phyloP scores from a whole-genome alignment of 495 filamentous ascomycete species.

The Aspergillus cristatus region DNA sequence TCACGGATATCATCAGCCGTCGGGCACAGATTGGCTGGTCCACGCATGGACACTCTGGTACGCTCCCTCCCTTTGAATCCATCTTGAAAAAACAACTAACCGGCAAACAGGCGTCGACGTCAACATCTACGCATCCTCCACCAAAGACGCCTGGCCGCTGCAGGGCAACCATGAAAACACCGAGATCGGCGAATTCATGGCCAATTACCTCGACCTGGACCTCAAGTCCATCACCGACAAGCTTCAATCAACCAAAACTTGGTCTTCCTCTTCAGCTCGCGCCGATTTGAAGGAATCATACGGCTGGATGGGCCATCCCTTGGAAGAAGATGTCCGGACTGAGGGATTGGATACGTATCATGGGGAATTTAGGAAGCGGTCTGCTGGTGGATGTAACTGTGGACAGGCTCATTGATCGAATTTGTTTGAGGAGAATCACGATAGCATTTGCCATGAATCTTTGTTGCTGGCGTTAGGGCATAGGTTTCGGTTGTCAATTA shows the following conservation, averaged over 20 bases:
- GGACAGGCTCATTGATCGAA: conserved; percentile 22
- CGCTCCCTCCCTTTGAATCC: conserved; percentile 1
- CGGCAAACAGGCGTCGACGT: conserved; percentile 61
- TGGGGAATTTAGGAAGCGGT: conserved; percentile 40
- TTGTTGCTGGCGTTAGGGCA: too few relatives aligned
- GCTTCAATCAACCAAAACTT: conserved; percentile 47
- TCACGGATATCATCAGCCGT: conserved; percentile 77
- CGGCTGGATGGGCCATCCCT: conserved; percentile 36
- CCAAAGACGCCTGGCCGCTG: conserved; percentile 40
- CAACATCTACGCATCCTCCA: conserved; percentile 70
- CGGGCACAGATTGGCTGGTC: conserved; percentile 88
- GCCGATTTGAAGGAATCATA: conserved; percentile 5
- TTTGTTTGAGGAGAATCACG: too few relatives aligned
- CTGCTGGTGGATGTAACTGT: conserved; percentile 29
- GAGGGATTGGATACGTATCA: conserved; percentile 41
- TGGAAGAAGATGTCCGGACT: conserved; percentile 25
- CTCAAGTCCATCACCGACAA: conserved; percentile 65
- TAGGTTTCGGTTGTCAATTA: too few relatives aligned
- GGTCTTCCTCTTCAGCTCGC: conserved; percentile 1
- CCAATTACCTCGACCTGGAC: conserved; percentile 70
- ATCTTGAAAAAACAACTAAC: background rate
- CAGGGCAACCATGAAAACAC: conserved; percentile 92
- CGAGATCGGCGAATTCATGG: conserved; percentile 74
- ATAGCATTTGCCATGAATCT: too few relatives aligned
- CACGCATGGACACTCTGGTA: conserved; percentile 77